These are phyloP conservation scores for Lentinula novae-zelandiae DNA, from an alignment of 1,284 basidiomycete species.

Conservation along the genomic window DNA sequence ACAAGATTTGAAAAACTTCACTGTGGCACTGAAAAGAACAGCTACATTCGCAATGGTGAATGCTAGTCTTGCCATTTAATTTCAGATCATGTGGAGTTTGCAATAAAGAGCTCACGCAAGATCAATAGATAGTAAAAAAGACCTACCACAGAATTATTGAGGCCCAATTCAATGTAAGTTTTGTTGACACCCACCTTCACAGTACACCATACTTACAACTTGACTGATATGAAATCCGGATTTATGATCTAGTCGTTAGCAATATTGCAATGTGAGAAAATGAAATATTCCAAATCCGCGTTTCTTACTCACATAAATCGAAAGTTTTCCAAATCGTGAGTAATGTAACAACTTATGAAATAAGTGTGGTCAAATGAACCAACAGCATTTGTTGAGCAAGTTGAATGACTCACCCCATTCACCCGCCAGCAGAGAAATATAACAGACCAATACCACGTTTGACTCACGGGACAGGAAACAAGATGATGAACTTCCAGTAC, in stretches of 20 bases:
- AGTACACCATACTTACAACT: neutral
- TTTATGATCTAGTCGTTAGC: neutral
- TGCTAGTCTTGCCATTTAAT: neutral
- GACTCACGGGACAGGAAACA: neutral
- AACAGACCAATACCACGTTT: conserved; percentile 10
- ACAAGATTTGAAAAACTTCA: neutral
- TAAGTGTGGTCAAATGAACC: no score
- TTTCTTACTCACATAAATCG: neutral
- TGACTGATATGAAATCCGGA: neutral
- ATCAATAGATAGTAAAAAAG: conserved; percentile 10
- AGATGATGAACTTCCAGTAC: neutral
- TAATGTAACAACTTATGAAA: conserved; percentile 11
- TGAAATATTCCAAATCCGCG: no score
- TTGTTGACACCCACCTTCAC: neutral
- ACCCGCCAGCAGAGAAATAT: conserved; percentile 14
- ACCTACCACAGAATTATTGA: neutral
- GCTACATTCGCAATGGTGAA: conserved; percentile 9
- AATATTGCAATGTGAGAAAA: no score
- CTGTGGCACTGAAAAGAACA: neutral
- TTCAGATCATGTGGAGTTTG: neutral
- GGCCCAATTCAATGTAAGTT: neutral
- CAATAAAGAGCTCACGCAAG: conserved; percentile 9
- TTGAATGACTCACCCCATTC: conserved; percentile 12
- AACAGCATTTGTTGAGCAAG: neutral
- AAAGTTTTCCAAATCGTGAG: conserved; percentile 18